Base-by-base conservation (phyloP, 2,329 filamentous ascomycete genomes). In the Pseudophaeomoniella oleicola region DNA sequence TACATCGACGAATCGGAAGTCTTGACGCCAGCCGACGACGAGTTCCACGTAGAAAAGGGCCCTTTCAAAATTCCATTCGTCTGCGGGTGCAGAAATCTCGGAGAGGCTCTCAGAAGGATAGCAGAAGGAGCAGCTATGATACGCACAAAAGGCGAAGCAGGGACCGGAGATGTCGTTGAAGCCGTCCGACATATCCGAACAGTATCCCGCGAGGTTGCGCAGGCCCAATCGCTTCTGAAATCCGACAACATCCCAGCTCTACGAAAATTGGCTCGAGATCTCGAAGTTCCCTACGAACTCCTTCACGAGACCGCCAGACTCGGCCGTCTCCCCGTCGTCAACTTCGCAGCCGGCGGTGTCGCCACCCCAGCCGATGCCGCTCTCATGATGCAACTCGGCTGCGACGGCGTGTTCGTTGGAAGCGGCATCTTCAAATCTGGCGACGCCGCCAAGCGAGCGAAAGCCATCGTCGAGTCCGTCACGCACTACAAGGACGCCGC, bases 1-100 rank as follows among this genome's bases (percentile, higher is more conserved):
- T 98, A 94, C 68, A 90, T 98, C 50, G 87, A 98, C 62, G 90
- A 98, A 67, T 87, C 80, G 59, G 90, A 98, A 73, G 90, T 98
- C 37, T 75, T 98, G 37, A 98, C 90, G 4, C 88, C 88, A 1
- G 90, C 90, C 46, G 90, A 98, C 58, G 75, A 87, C 53, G 68
- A 75, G 47, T 81, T 82, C 71, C 90, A 98, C 65, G 86, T 98
- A 42, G 81, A 87, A 59, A 98, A 98, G 71, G 68, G 74, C 58
- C 60, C 61, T 45, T 96, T 83, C 69, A 74, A 71, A 53, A 78
- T 80, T 14, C 90, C 90, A 36, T 98, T 96, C 55, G 90, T 98
- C 40, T 96, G 90, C 61, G 90, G 90, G 38, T 96, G 90, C 71
- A 74, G 88, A 43, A 87, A 93, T 67, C 69, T 96, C 10, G 86